phyloP scores from a whole-genome alignment of 2,329 filamentous ascomycete species.

The Diaporthe velutina region DNA sequence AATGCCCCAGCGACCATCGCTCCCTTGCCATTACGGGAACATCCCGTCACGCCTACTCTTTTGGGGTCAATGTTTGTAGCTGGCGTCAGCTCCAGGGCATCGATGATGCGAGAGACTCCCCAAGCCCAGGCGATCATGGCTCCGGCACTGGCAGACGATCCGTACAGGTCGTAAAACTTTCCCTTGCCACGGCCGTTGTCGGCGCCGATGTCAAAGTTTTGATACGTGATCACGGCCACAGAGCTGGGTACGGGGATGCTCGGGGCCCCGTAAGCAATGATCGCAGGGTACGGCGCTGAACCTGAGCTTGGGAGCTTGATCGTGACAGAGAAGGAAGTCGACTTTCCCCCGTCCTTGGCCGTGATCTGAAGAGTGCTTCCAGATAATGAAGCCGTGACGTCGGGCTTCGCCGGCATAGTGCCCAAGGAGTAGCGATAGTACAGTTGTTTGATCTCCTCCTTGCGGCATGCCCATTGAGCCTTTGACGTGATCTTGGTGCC shows the following conservation, averaged over 20 bases:
- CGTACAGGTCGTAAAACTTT: slow-evolving; percentile 64
- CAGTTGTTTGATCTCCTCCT: slow-evolving; percentile 52
- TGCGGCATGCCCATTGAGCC: slow-evolving; percentile 56
- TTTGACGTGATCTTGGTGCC: slow-evolving; percentile 53
- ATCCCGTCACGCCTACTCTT: slow-evolving; percentile 60
- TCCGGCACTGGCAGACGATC: slow-evolving; percentile 57
- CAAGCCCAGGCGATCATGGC: slow-evolving; percentile 64
- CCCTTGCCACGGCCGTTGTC: slow-evolving; percentile 65
- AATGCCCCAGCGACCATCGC: slow-evolving; percentile 63
- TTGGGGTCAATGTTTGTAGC: slow-evolving; percentile 52
- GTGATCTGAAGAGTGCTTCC: slow-evolving; percentile 52
- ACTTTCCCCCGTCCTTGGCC: slow-evolving; percentile 31
- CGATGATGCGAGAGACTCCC: slow-evolving; percentile 62
- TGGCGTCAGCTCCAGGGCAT: slow-evolving; percentile 57
- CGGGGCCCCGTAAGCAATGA: slow-evolving; percentile 60
- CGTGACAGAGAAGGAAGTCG: neutral
- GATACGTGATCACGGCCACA: slow-evolving; percentile 62
- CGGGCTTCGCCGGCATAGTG: slow-evolving; percentile 50
- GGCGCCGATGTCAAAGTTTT: slow-evolving; percentile 63
- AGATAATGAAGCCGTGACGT: slow-evolving; percentile 49
- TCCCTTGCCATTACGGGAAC: slow-evolving; percentile 65
- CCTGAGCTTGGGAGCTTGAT: slow-evolving; percentile 3
- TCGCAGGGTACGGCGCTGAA: slow-evolving; percentile 47
- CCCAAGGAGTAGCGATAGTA: slow-evolving; percentile 56
- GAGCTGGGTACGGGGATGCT: slow-evolving; percentile 59